Conservation (phyloP, 2,329 filamentous ascomycete species). For the Ophiostoma triangulosporum region DNA sequence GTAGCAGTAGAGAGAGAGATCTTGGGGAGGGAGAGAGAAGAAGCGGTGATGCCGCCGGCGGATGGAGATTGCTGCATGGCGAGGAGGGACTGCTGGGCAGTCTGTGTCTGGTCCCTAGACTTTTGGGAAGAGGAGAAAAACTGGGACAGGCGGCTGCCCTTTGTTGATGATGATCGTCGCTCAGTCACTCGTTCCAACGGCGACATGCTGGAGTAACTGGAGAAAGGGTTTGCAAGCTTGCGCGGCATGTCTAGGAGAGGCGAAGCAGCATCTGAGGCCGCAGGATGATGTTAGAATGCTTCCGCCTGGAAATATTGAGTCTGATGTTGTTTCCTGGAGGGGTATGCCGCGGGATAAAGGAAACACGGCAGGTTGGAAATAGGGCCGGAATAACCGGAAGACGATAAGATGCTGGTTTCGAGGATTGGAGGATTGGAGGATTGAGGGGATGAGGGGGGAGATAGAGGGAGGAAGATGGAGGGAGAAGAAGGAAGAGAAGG, state of each 20-base stretch:
- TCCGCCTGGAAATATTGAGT: background rate
- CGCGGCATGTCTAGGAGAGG: conserved; percentile 38
- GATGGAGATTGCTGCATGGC: conserved; percentile 43
- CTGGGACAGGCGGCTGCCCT: conserved; percentile 60
- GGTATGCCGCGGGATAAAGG: background rate
- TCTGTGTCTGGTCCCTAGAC: conserved; percentile 50
- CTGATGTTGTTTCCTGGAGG: background rate
- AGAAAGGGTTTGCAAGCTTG: conserved; percentile 45
- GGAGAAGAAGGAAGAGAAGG: background rate
- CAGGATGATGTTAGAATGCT: background rate
- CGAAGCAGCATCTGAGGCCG: conserved; percentile 5
- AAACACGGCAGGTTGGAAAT: background rate
- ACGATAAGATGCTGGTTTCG: background rate
- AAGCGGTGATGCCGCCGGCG: conserved; percentile 45
- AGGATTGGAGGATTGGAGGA: background rate
- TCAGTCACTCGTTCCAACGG: conserved; percentile 37
- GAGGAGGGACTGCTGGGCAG: conserved; percentile 54
- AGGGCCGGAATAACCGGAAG: background rate
- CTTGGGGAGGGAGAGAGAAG: conserved; percentile 68
- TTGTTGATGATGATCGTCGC: conserved; percentile 48
- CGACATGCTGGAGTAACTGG: conserved; percentile 33
- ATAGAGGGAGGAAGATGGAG: background rate
- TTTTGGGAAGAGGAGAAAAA: conserved; percentile 75
- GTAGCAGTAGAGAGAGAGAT: conserved; percentile 85
- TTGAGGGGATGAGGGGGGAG: background rate